Conservation (phyloP, 2,329 filamentous ascomycete species). For the Neodidymelliopsis sp. region DNA sequence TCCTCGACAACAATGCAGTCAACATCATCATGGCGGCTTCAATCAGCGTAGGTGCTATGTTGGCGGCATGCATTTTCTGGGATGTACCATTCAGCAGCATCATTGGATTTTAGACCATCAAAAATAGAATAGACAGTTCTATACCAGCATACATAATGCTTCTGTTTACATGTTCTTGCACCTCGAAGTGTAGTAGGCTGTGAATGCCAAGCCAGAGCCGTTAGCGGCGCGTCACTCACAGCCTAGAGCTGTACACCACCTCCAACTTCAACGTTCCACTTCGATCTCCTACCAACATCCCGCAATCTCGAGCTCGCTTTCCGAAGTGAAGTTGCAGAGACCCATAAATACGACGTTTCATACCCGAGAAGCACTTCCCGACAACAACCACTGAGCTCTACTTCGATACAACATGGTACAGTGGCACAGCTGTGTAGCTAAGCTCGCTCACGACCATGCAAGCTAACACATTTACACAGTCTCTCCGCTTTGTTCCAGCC, state of each 20-base stretch:
- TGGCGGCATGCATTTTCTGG: constrained; percentile 42
- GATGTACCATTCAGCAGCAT: constrained; percentile 40
- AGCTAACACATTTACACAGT: constrained; percentile 58
- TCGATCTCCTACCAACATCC: constrained; percentile 2
- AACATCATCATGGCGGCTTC: constrained; percentile 88
- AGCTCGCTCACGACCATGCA: background rate
- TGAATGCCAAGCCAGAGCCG: constrained; percentile 35
- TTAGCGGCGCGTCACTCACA: constrained; percentile 41
- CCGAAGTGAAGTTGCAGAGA: background rate
- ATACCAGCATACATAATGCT: no score
- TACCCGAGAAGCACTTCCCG: background rate
- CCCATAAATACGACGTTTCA: no score
- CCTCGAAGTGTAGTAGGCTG: no score
- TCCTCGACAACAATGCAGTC: constrained; percentile 94
- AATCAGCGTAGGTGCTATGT: constrained; percentile 83
- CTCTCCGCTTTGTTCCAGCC: constrained; percentile 84
- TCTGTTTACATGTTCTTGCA: no score
- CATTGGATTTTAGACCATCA: constrained; percentile 21
- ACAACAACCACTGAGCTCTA: background rate
- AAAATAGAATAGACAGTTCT: no score
- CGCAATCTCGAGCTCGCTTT: background rate
- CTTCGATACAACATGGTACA: constrained; percentile 24
- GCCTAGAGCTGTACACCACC: constrained; percentile 39
- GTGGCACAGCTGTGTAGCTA: constrained; percentile 1
- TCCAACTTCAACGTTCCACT: constrained; percentile 20